Conservation (phyloP, 345 rosid species). For the Lepidium africanum region DNA sequence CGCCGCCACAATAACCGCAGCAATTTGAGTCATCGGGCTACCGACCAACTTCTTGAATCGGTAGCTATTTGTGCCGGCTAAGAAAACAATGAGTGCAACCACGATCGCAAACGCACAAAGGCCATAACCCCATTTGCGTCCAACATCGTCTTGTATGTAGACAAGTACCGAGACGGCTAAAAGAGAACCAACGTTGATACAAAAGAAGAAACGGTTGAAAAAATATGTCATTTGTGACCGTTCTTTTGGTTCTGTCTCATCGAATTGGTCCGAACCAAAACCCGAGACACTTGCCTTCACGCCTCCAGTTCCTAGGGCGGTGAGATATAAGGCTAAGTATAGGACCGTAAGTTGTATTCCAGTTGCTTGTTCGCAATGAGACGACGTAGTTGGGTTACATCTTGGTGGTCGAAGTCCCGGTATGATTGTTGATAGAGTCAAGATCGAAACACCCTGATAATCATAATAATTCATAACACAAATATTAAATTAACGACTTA, state of each 20-base stretch:
- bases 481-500: not conserved
- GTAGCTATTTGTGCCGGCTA: constrained; percentile 71
- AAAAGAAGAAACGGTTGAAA: constrained; percentile 94
- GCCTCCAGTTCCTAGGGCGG: constrained; percentile 93
- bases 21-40: constrained; percentile 90
- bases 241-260: constrained; percentile 61
- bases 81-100: constrained; percentile 44
- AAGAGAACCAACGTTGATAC: constrained; percentile 78
- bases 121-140: constrained; percentile 90
- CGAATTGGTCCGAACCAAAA: constrained; percentile 92
- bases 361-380: constrained; percentile 53
- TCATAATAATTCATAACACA: not conserved
- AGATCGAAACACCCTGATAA: constrained; percentile 65
- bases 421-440: constrained; percentile 75
- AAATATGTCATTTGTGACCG: constrained; percentile 57
- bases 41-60: constrained; percentile 83
- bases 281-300: constrained; percentile 95
- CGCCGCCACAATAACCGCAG: constrained; percentile 54
- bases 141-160: constrained; percentile 79
- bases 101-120: constrained; percentile 70
- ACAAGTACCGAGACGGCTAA: constrained; percentile 78
- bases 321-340: constrained; percentile 66
- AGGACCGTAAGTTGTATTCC: constrained; percentile 57
- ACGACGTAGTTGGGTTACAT: constrained; percentile 32
- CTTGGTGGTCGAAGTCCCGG: constrained; percentile 79